phyloP scores from a whole-genome alignment of 345 rosid species.

The Populus simonii region DNA sequence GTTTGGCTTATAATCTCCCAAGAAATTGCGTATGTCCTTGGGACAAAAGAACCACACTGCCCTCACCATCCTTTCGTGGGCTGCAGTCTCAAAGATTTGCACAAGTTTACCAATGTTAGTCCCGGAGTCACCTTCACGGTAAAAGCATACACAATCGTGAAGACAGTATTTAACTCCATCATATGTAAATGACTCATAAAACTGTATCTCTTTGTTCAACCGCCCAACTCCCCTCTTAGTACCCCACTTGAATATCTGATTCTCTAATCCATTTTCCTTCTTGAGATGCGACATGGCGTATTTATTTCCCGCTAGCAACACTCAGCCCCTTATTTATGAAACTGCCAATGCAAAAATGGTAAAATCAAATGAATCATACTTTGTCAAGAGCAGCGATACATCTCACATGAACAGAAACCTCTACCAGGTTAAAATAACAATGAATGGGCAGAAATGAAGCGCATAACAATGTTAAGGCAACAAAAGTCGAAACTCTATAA shows the following conservation, averaged over 20 bases:
- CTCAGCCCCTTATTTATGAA: not conserved
- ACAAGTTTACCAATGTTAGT: slow-evolving; percentile 50
- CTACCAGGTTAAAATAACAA: too few species aligned
- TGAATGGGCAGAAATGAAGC: too few species aligned
- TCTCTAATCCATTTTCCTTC: slow-evolving; percentile 2
- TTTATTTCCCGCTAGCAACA: not conserved
- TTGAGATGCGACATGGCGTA: slow-evolving; percentile 21
- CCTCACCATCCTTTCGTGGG: slow-evolving; percentile 36
- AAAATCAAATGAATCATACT: not conserved
- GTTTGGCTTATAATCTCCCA: slow-evolving; percentile 40
- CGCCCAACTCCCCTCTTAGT: slow-evolving; percentile 14
- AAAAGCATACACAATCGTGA: slow-evolving; percentile 41
- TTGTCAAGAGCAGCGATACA: not conserved
- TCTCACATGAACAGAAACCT: too few species aligned
- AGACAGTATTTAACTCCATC: slow-evolving; percentile 42
- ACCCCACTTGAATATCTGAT: slow-evolving; percentile 42
- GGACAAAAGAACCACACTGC: slow-evolving; percentile 64
- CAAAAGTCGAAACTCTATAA: too few species aligned
- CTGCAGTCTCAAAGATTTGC: slow-evolving; percentile 42
- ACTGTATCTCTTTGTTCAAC: slow-evolving; percentile 18
- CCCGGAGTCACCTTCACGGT: slow-evolving; percentile 21
- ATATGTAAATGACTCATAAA: slow-evolving; percentile 40
- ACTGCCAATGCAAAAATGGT: slow-evolving; percentile 8
- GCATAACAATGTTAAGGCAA: too few species aligned
- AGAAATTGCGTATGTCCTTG: slow-evolving; percentile 32